Percentiles rank a stretch among this genome's conserved stretches.
Evolutionary conservation across 192 early-diverging fungal species (phyloP).

Genomic region (Cladochytrium replicatum): DNA sequence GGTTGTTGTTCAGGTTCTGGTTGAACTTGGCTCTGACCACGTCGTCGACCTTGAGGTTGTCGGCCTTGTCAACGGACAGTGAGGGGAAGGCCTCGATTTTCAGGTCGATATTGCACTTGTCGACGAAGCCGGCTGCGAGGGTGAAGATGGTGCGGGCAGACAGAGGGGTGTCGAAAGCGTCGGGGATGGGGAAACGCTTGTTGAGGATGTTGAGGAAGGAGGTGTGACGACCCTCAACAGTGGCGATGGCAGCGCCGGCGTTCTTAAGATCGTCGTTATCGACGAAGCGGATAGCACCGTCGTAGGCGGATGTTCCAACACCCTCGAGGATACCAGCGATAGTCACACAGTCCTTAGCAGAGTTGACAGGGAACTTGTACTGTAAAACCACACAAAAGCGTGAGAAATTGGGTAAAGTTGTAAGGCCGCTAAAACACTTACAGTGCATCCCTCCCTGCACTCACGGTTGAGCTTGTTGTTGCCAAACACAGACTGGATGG

Average conservation of each 20-base stretch:
- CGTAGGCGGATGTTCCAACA: conserved; percentile 43
- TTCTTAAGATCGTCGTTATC: conserved; percentile 27
- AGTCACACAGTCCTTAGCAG: conserved; percentile 28
- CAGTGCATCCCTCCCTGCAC: conserved; percentile 11
- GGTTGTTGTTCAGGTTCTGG: not conserved
- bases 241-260: conserved; percentile 40
- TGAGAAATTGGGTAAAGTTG: too few species aligned
- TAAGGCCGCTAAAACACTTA: too few species aligned
- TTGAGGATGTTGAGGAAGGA: conserved; percentile 35
- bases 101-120: conserved; percentile 26
- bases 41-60: conserved; percentile 10
- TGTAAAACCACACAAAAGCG: too few species aligned
- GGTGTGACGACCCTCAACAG: conserved; percentile 45
- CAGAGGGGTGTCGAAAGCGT: conserved; percentile 40
- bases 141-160: conserved; percentile 29
- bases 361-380: conserved; percentile 26
- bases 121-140: conserved; percentile 38
- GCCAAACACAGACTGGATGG: conserved; percentile 25
- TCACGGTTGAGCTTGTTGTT: conserved; percentile 13
- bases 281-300: conserved; percentile 32
- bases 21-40: not conserved
- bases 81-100: conserved; percentile 25
- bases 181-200: conserved; percentile 12
- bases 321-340: conserved; percentile 35
- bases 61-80: conserved; percentile 11